Conservation (phyloP, 2,329 filamentous ascomycete species). For the Neocucurbitaria cava region DNA sequence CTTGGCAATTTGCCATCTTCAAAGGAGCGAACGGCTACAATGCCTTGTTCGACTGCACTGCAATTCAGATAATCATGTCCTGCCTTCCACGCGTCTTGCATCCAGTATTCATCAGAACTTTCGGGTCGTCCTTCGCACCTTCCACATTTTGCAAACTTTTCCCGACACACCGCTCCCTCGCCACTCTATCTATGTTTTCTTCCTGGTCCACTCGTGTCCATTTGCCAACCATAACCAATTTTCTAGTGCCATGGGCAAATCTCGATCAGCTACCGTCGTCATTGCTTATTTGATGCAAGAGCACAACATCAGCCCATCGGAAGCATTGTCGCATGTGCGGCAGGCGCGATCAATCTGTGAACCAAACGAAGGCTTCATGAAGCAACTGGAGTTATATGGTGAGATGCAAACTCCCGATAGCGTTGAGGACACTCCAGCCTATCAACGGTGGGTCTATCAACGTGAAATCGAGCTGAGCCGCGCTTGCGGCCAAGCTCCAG, state of each 20-base stretch:
- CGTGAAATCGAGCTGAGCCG: conserved; percentile 71
- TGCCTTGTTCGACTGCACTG: conserved; percentile 9
- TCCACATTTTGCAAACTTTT: conserved; percentile 24
- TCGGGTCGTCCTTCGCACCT: conserved; percentile 18
- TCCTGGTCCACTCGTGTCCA: conserved; percentile 34
- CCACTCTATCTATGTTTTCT: conserved; percentile 38
- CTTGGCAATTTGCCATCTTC: conserved; percentile 47
- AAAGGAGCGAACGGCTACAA: conserved; percentile 13
- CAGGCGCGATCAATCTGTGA: conserved; percentile 78
- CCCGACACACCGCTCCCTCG: conserved; percentile 46
- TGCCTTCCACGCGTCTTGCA: conserved; percentile 33
- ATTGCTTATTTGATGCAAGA: conserved; percentile 81
- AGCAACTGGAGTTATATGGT: conserved; percentile 86
- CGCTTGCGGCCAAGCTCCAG: conserved; percentile 79
- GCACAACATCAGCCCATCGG: conserved; percentile 59
- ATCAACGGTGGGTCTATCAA: conserved; percentile 79
- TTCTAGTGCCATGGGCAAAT: conserved; percentile 91
- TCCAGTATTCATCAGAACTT: conserved; percentile 13
- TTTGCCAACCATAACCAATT: conserved; percentile 43
- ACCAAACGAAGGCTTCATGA: conserved; percentile 91
- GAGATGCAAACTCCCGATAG: conserved; percentile 80
- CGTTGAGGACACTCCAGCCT: conserved; percentile 73
- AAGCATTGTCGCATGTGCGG: conserved; percentile 75
- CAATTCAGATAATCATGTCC: conserved; percentile 14
- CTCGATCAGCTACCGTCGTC: conserved; percentile 83